Conservation (phyloP, 768 basidiomycete species). For the Stropharia rugosoannulata region DNA sequence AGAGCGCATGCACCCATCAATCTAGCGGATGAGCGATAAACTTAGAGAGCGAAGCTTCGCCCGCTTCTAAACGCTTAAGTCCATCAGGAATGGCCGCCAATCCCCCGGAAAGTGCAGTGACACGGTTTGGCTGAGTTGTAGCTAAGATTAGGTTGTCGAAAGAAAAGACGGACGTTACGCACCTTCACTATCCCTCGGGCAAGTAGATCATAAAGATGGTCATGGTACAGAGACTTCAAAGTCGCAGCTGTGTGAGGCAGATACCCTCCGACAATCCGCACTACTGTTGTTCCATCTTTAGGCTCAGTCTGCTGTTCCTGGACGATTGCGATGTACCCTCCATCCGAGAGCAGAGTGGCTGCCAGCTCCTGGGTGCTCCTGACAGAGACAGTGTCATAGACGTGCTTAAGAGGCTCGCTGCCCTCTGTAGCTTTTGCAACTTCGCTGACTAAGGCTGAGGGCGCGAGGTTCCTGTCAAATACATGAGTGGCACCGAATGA, state of each 20-base stretch:
- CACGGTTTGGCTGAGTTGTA: slow-evolving; percentile 37
- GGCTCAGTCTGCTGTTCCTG: not conserved
- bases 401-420: slow-evolving; percentile 16
- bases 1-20: too few relatives aligned
- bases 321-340: slow-evolving; percentile 7
- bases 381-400: slow-evolving; percentile 27
- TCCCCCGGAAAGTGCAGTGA: slow-evolving; percentile 41
- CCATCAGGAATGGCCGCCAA: slow-evolving; percentile 41
- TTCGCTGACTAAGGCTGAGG: slow-evolving; percentile 15
- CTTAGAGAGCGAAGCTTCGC: slow-evolving; percentile 41
- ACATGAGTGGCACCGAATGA: slow-evolving; percentile 41
- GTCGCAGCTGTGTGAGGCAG: slow-evolving; percentile 5
- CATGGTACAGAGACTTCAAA: slow-evolving; percentile 13
- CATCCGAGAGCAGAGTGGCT: slow-evolving; percentile 19
- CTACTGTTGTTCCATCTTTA: slow-evolving; percentile 8
- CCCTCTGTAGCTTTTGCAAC: slow-evolving; percentile 19
- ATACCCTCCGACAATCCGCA: slow-evolving; percentile 4
- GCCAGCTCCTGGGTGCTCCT: slow-evolving; percentile 23
- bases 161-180: not conserved
- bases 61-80: slow-evolving; percentile 37
- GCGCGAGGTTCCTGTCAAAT: slow-evolving; percentile 28
- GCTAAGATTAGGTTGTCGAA: not conserved
- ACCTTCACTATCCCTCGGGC: slow-evolving; percentile 22
- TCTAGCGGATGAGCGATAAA: slow-evolving; percentile 33
- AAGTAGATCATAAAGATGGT: slow-evolving; percentile 11